A percentile compares a stretch with the other conserved stretches of the same genome.
Evolutionary conservation across 495 filamentous ascomycete genomes (phyloP).

Genomic region (Aspergillus cavernicola): DNA sequence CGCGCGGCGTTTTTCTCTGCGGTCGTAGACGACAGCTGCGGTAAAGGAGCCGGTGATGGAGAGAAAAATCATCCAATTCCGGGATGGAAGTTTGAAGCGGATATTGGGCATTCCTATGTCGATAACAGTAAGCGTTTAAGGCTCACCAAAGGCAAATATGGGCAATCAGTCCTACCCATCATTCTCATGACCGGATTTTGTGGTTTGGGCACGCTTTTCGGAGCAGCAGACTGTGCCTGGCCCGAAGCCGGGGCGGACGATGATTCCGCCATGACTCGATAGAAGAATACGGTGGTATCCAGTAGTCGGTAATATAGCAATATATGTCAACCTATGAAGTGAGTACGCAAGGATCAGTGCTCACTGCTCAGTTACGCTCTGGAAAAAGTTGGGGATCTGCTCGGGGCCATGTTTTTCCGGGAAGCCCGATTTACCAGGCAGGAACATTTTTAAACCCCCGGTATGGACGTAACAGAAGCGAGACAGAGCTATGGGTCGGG

Average conservation of each 20-base stretch:
- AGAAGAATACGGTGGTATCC: not conserved
- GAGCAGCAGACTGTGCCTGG: conserved; percentile 25
- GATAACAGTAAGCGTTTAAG: not conserved
- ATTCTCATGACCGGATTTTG: conserved; percentile 69
- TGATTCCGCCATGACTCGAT: conserved; percentile 32
- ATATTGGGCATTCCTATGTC: conserved; percentile 65
- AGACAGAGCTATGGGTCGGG: too few species aligned
- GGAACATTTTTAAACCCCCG: too few species aligned
- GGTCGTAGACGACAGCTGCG: conserved; percentile 80
- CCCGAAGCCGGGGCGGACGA: conserved; percentile 29
- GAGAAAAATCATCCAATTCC: conserved; percentile 97
- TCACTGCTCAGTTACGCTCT: too few species aligned
- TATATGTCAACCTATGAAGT: not conserved
- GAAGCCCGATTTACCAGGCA: not conserved
- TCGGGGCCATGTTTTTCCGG: conserved; percentile 14
- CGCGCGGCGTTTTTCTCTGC: conserved; percentile 74
- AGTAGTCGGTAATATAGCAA: not conserved
- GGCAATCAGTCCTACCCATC: conserved; percentile 51
- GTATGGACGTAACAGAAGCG: too few species aligned
- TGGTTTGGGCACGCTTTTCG: conserved; percentile 41
- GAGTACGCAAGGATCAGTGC: not conserved
- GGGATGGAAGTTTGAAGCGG: conserved; percentile 81
- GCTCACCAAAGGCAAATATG: not conserved
- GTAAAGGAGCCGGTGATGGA: conserved; percentile 72
- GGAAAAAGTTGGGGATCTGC: conserved; percentile 17